These are phyloP conservation scores for Mycena galericulata DNA, from an alignment of 768 basidiomycete genomes.

Conservation along the genomic window DNA sequence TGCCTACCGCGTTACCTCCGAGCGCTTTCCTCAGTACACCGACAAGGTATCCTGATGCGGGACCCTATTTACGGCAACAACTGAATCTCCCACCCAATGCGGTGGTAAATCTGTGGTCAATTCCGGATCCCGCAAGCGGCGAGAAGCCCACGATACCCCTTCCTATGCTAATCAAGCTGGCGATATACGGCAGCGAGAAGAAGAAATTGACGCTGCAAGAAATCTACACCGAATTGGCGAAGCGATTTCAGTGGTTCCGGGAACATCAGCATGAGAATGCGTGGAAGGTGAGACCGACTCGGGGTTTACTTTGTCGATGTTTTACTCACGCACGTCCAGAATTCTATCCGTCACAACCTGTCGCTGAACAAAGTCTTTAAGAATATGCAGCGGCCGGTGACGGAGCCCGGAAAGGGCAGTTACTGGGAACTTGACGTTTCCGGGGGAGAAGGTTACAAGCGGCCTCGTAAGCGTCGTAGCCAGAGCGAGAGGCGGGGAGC, in stretches of 20 bases:
- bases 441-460: conserved; percentile 71
- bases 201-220: conserved; percentile 71
- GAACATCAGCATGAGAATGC: conserved; percentile 54
- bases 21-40: conserved; percentile 23
- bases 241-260: conserved; percentile 67
- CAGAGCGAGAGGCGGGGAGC: conserved; percentile 32
- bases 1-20: conserved; percentile 26
- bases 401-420: conserved; percentile 76
- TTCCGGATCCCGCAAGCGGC: conserved; percentile 55
- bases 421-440: conserved; percentile 73
- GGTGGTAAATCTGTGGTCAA: conserved; percentile 48
- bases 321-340: conserved; percentile 41
- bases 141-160: conserved; percentile 50
- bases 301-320: conserved; percentile 3
- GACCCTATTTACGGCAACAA: conserved; percentile 56
- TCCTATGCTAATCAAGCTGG: conserved; percentile 62
- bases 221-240: conserved; percentile 68
- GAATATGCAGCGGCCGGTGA: conserved; percentile 67
- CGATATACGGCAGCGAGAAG: conserved; percentile 70
- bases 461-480: conserved; percentile 63
- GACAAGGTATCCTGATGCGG: conserved; percentile 49
- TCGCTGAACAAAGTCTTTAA: conserved; percentile 67
- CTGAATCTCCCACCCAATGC: conserved; percentile 47
- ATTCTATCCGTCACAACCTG: conserved; percentile 58
- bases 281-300: conserved; percentile 70